Base-by-base conservation (phyloP, 148 eudicot genomes). In the Dianthus caryophyllus region DNA sequence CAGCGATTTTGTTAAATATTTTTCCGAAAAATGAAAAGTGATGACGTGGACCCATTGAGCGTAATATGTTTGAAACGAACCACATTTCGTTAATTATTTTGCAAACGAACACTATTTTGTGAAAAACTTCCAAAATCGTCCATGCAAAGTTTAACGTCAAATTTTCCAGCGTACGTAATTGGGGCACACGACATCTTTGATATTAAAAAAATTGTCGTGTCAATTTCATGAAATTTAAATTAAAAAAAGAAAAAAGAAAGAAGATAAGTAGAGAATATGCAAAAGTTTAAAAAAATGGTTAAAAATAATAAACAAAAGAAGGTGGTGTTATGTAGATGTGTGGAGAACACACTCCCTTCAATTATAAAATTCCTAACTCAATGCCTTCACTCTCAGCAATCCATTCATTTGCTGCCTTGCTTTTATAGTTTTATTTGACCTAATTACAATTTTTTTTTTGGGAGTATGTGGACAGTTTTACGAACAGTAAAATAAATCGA, bases 281-380 rank as follows among this genome's bases (percentile, higher is more conserved):
- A 29, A 12, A 27, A 15, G 38, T 27, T 2, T 33, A 33, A 33
- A n/a, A 8, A 1, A 20, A 11, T 60, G 22, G 5, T 20, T 1
- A 6, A 60, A 22, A 61, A 61, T 61, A 12, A 11, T 61, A 62
- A 41, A 62, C 5, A 0, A 41, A 41, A 18, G 12, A 12, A 21
- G 8, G 21, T 16, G 25, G 30, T 29, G 12, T n/a, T 50, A 39
- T 29, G 49, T 62, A 22, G 66, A 13, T 62, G 66, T 62, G 66
- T 62, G 66, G 66, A 41, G 66, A 43, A n/a, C 66, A 62, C 66
- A 62, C 66, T 62, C 66, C 66, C 50, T 9, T 62, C 48, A 21
- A 43, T 21, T 39, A 39, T 22, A 41, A 62, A 9, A 41, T 41
- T 63, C 20, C 33, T 18, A 31, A 63, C 20, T 63, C 44, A 49